Evolutionary conservation across 2,329 filamentous ascomycete species (phyloP).

Genomic region (Trichophyton equinum): DNA sequence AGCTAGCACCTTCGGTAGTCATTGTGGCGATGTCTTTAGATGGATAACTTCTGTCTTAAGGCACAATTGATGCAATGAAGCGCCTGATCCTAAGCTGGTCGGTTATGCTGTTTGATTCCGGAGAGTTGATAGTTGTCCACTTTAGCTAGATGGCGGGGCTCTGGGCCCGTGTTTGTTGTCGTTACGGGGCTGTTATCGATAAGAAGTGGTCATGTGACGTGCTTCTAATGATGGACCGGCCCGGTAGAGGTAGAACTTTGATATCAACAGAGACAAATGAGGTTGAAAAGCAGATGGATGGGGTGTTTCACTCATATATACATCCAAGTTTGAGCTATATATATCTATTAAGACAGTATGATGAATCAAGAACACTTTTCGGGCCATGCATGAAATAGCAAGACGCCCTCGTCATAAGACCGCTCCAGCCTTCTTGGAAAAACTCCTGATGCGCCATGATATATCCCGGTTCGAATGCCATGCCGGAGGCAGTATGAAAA

Average conservation of each 20-base stretch:
- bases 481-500: background rate
- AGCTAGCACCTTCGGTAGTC: constrained; percentile 10
- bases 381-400: background rate
- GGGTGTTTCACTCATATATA: background rate
- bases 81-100: background rate
- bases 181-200: background rate
- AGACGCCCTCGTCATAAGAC: background rate
- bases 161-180: background rate
- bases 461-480: background rate
- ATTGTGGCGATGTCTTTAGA: background rate
- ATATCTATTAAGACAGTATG: background rate
- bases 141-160: background rate
- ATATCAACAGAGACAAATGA: background rate
- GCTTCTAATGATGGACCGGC: too few species aligned
- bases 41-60: too few species aligned
- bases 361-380: background rate
- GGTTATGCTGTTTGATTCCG: background rate
- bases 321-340: background rate
- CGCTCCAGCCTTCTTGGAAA: background rate
- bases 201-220: background rate
- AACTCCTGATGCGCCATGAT: background rate
- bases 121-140: background rate
- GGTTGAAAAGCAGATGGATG: background rate
- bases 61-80: background rate
- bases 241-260: background rate